Evolutionary conservation across 2,329 filamentous ascomycete species (phyloP).

Genomic region (Fonsecaea erecta): DNA sequence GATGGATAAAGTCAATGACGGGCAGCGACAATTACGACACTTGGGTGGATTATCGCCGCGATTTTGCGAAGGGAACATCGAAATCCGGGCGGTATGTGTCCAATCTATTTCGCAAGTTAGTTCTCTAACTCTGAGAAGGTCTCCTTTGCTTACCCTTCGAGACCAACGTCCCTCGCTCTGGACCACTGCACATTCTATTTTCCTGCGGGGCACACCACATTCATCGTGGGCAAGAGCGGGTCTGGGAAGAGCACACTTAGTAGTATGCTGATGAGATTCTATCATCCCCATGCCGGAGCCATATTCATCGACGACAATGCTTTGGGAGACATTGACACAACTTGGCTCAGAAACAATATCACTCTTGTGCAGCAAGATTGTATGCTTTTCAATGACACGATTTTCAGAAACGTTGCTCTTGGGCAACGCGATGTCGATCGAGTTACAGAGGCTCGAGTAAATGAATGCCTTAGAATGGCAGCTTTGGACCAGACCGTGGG

Average conservation of each 20-base stretch:
- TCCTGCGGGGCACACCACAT: conserved; percentile 72
- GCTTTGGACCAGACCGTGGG: conserved; percentile 70
- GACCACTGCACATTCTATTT: conserved; percentile 70
- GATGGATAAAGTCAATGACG: conserved; percentile 40
- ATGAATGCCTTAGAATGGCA: conserved; percentile 67
- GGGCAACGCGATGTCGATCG: conserved; percentile 60
- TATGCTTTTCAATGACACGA: conserved; percentile 77
- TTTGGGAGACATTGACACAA: conserved; percentile 64
- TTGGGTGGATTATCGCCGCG: conserved; percentile 43
- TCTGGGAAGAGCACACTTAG: conserved; percentile 91
- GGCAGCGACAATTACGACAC: conserved; percentile 38
- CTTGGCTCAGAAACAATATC: conserved; percentile 78
- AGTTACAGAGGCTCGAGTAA: conserved; percentile 61
- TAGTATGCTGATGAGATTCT: conserved; percentile 78
- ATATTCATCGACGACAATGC: conserved; percentile 71
- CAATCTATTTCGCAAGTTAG: background rate
- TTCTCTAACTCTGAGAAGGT: conserved; percentile 57
- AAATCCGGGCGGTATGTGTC: conserved; percentile 67
- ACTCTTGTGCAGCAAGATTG: conserved; percentile 83
- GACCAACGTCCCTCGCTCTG: conserved; percentile 65
- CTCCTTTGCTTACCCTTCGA: conserved; percentile 80
- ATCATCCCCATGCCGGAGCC: conserved; percentile 67
- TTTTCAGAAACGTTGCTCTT: conserved; percentile 77
- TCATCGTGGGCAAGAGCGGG: conserved; percentile 83
- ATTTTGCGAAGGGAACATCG: conserved; percentile 68